Evolutionary conservation across 352 stramenopile genomes (phyloP).

Genomic region (Globisporangium okanoganense): DNA sequence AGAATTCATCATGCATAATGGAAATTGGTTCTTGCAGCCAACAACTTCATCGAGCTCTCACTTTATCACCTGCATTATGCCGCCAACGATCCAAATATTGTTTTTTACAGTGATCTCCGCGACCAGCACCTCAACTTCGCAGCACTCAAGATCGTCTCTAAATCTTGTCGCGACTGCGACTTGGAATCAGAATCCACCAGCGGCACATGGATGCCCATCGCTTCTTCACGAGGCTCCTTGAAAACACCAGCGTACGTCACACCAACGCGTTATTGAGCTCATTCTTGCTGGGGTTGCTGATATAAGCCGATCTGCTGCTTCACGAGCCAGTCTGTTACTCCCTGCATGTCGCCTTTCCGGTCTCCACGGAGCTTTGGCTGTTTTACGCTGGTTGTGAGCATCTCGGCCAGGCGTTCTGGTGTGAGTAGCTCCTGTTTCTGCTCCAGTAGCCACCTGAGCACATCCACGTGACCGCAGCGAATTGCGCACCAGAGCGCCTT

Average conservation of each 20-base stretch:
- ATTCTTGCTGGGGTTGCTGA: neutral
- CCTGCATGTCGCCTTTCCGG: neutral
- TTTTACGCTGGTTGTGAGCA: neutral
- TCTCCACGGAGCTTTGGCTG: neutral
- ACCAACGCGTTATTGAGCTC: neutral
- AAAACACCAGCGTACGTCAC: too few species aligned
- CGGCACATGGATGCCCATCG: neutral
- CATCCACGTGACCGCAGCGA: neutral
- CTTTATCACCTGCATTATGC: too few species aligned
- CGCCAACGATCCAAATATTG: too few species aligned
- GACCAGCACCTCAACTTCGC: too few species aligned
- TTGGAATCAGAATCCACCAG: neutral
- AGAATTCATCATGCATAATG: too few species aligned
- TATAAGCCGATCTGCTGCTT: neutral
- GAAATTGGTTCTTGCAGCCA: too few species aligned
- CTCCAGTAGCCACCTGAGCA: slow-evolving; percentile 3
- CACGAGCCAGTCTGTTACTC: neutral
- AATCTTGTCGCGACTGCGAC: too few species aligned
- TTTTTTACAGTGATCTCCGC: too few species aligned
- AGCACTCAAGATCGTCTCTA: too few species aligned
- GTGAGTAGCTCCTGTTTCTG: slow-evolving; percentile 1
- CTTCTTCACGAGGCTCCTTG: too few species aligned
- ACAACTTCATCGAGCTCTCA: too few species aligned
- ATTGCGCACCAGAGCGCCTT: slow-evolving; percentile 10
- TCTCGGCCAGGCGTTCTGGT: neutral